Conservation (phyloP, 148 eudicot species). For the Vaccinium macrocarpon region DNA sequence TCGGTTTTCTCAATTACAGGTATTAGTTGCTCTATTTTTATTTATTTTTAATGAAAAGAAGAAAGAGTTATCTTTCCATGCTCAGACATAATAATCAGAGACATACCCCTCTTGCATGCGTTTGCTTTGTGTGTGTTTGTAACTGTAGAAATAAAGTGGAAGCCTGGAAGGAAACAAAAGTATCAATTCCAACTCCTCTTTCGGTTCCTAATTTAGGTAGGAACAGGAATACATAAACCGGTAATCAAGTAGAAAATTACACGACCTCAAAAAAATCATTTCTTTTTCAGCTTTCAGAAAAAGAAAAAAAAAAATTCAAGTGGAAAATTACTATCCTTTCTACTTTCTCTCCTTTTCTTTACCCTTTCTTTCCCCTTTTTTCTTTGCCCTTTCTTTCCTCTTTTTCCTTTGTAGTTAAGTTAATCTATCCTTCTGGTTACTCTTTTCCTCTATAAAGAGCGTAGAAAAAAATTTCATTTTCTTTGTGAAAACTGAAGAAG, state of each 20-base stretch:
- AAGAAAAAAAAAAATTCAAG: background rate
- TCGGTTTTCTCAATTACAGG: constrained; percentile 85
- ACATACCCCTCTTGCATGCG: background rate
- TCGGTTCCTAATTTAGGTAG: background rate
- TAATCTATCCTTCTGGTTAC: background rate
- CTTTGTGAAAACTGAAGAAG: background rate
- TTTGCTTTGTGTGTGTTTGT: background rate
- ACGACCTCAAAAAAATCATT: background rate
- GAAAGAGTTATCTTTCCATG: background rate
- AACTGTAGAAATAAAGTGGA: background rate
- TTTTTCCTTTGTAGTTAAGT: background rate
- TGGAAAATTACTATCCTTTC: background rate
- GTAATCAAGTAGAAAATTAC: background rate
- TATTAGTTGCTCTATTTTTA: constrained; percentile 25
- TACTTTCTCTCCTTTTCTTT: background rate
- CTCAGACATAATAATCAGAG: background rate
- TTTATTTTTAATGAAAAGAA: no score
- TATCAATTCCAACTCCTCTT: background rate
- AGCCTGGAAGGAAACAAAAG: background rate
- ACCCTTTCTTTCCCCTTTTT: background rate
- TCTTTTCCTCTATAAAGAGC: background rate
- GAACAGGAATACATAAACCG: background rate
- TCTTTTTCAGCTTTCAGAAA: no score
- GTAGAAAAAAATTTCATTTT: background rate
- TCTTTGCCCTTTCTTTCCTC: background rate